Base-by-base conservation (phyloP, 2,329 filamentous ascomycete species). In the Arthrobotrys entomopaga region DNA sequence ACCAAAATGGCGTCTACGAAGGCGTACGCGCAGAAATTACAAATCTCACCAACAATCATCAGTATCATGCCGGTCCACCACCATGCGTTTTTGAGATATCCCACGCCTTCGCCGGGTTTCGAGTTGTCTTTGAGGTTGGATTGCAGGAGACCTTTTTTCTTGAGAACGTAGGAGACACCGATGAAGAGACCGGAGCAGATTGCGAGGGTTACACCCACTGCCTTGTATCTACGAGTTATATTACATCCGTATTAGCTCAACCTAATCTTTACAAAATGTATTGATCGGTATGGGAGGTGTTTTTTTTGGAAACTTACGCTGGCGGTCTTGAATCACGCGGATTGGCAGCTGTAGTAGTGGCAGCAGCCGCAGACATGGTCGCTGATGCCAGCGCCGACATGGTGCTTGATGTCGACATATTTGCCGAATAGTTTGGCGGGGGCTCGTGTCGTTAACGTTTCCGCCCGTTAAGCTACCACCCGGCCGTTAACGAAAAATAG, bases 61-160 rank as follows among this genome's bases (percentile, higher is more conserved):
- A 98, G 86, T 0, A 85, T 93, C 95, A 99, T 98, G 78, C 95
- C 95, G 0, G 84, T 82, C 95, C 95, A 99, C 95, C 95, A 99
- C 84, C 87, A 97, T 19, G 85, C 85, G 80, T 98, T 98, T 84
- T 96, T 97, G 79, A 99, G 87, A 81, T 98, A 99, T 76, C 94
- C 93, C 81, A 98, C 98, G 66, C 95, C 95, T 82, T 98, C 94
- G 73, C 95, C 95, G 0, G 95, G 93, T 77, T 91, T 92, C 82
- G 98, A 93, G 76, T 96, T 91, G 84, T 98, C 98, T 82, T 98
- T 98, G 79, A 91, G 89, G 82, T 98, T 99, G 58, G 95, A 94
- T 81, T 89, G 93, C 75, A 99, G 85, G 78, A 99, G 83, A 3
- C 95, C 95, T 72, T 91, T 86, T 83, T 99, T 99, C 83, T 98